Percentiles rank a stretch among this genome's conserved stretches.
phyloP scores from a whole-genome alignment of 805 yeast species.

The Wickerhamiella spandovensis region DNA sequence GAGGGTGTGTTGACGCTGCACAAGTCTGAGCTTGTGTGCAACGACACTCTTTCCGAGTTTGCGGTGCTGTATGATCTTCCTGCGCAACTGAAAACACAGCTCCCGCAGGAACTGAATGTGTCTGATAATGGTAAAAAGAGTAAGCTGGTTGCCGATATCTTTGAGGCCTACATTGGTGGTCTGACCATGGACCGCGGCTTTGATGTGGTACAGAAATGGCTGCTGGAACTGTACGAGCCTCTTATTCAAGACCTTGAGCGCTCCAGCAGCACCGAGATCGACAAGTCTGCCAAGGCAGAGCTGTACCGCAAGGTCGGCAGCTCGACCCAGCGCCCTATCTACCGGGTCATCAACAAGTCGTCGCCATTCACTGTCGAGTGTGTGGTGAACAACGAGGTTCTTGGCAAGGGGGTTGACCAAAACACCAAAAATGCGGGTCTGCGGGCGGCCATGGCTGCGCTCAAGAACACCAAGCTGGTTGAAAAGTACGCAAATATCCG shows the following conservation, averaged over 20 bases:
- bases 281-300: slow-evolving; percentile 58
- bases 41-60: slow-evolving; percentile 58
- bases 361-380: slow-evolving; percentile 54
- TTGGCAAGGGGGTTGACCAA: slow-evolving; percentile 63
- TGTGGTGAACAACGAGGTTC: slow-evolving; percentile 42
- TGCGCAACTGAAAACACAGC: slow-evolving; percentile 28
- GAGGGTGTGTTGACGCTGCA: slow-evolving; percentile 73
- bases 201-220: slow-evolving; percentile 22
- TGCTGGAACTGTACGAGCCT: slow-evolving; percentile 23
- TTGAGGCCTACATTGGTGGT: slow-evolving; percentile 92
- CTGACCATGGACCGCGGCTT: slow-evolving; percentile 28
- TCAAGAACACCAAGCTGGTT: slow-evolving; percentile 41
- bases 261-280: slow-evolving; percentile 27
- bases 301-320: slow-evolving; percentile 62
- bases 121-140: slow-evolving; percentile 16
- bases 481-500: slow-evolving; percentile 52
- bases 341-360: slow-evolving; percentile 35
- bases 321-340: slow-evolving; percentile 50
- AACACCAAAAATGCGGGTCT: slow-evolving; percentile 66
- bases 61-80: slow-evolving; percentile 56
- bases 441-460: slow-evolving; percentile 73
- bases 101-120: slow-evolving; percentile 15
- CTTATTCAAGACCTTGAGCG: slow-evolving; percentile 25
- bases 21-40: slow-evolving; percentile 60
- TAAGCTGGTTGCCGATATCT: slow-evolving; percentile 75